Percentiles rank a stretch among this genome's conserved stretches.
Conservation (phyloP, 495 filamentous ascomycete genomes). For the Tuber brumale region DNA sequence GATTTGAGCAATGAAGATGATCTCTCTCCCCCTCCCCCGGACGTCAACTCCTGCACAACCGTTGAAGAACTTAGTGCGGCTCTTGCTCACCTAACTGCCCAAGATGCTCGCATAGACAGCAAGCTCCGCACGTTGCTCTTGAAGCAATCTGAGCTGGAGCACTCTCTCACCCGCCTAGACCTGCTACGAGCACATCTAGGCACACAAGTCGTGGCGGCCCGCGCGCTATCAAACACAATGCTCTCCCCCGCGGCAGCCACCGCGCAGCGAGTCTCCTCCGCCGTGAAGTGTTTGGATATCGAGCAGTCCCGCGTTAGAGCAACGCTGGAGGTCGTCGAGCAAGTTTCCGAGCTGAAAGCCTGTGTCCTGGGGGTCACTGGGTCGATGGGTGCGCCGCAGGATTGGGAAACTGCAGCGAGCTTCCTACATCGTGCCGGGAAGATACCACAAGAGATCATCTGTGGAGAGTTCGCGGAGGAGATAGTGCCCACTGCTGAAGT, state of each 20-base stretch:
- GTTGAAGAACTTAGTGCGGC: conserved; percentile 71
- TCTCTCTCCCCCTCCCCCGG: conserved; percentile 34
- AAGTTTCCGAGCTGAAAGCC: conserved; percentile 90
- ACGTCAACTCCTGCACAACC: conserved; percentile 63
- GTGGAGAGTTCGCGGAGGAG: conserved; percentile 80
- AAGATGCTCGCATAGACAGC: conserved; percentile 65
- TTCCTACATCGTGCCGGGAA: conserved; percentile 77
- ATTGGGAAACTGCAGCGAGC: conserved; percentile 92
- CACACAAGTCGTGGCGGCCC: conserved; percentile 75
- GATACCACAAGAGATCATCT: conserved; percentile 69
- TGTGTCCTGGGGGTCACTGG: conserved; percentile 92
- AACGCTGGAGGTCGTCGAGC: conserved; percentile 86
- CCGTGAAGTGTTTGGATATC: conserved; percentile 76
- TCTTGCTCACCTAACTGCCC: conserved; percentile 63
- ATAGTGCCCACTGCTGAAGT: conserved; percentile 95
- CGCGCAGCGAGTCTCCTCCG: conserved; percentile 74
- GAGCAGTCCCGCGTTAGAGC: conserved; percentile 86
- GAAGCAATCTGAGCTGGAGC: conserved; percentile 74
- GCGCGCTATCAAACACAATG: conserved; percentile 79
- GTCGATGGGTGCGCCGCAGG: conserved; percentile 94
- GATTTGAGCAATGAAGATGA: conserved; percentile 8
- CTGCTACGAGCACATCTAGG: conserved; percentile 81
- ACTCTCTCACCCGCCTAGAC: conserved; percentile 80
- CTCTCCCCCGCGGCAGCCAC: conserved; percentile 76
- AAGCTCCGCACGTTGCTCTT: conserved; percentile 68